Evolutionary conservation across 345 rosid genomes (phyloP).

Genomic region (Barbarea vulgaris): DNA sequence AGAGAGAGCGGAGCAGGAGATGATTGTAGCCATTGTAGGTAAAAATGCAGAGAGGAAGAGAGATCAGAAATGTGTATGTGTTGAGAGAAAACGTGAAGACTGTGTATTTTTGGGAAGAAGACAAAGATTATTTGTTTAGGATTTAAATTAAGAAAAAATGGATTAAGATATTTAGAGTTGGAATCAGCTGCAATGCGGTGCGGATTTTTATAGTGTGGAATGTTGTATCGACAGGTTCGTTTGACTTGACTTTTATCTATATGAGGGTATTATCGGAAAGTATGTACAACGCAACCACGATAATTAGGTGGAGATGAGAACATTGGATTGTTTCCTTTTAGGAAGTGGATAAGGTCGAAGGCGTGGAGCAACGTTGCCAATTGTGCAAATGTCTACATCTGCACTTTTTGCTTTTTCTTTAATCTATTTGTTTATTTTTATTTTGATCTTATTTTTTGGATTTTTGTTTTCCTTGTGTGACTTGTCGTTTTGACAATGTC

Average conservation of each 20-base stretch:
- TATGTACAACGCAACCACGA: not conserved
- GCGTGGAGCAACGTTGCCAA: slow-evolving; percentile 40
- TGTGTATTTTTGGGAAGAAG: not conserved
- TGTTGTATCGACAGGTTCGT: not conserved
- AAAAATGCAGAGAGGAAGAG: slow-evolving; percentile 1
- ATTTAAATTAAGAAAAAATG: not conserved
- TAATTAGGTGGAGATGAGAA: slow-evolving; percentile 17
- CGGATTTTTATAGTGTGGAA: slow-evolving; percentile 28
- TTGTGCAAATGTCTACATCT: slow-evolving; percentile 29
- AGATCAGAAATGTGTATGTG: not conserved
- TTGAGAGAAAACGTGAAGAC: slow-evolving; percentile 15
- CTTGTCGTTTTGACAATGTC: slow-evolving; percentile 22
- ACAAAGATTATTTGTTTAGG: not conserved
- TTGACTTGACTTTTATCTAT: not conserved
- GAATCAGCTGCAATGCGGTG: not conserved
- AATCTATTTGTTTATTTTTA: not conserved
- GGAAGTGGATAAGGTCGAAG: slow-evolving; percentile 38
- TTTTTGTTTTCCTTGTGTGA: not conserved
- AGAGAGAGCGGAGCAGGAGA: slow-evolving; percentile 46
- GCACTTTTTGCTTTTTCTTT: slow-evolving; percentile 20
- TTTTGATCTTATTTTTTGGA: not conserved
- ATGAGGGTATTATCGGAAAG: slow-evolving; percentile 10
- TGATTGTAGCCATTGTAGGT: slow-evolving; percentile 52
- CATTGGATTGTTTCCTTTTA: not conserved
- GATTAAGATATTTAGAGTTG: slow-evolving; percentile 1